phyloP scores from a whole-genome alignment of 768 basidiomycete species.

The Austroboletus eburneus region DNA sequence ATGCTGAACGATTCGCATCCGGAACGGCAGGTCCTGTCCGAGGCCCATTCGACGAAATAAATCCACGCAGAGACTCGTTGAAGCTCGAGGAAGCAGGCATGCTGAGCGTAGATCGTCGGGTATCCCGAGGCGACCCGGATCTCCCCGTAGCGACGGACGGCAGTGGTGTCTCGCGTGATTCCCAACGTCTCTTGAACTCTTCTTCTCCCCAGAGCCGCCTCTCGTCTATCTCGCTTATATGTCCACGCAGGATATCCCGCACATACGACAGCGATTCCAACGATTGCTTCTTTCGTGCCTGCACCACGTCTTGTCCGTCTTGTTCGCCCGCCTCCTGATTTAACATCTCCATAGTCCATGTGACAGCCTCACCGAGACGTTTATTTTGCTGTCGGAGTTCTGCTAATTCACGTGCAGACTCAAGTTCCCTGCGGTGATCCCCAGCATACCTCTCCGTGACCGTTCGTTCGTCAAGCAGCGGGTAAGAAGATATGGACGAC shows the following conservation, averaged over 20 bases:
- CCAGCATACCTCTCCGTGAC: constrained; percentile 58
- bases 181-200: constrained; percentile 39
- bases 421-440: constrained; percentile 67
- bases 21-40: constrained; percentile 2
- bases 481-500: constrained; percentile 48
- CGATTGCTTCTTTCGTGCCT: constrained; percentile 52
- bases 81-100: constrained; percentile 12
- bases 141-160: constrained; percentile 19
- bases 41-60: constrained; percentile 13
- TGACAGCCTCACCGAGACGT: constrained; percentile 62
- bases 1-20: constrained; percentile 16
- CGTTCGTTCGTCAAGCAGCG: constrained; percentile 56
- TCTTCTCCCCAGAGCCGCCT: constrained; percentile 59
- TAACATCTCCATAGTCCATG: constrained; percentile 72
- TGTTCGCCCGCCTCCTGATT: constrained; percentile 46
- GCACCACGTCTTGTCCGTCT: constrained; percentile 37
- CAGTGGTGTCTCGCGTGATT: constrained; percentile 22
- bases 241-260: constrained; percentile 64
- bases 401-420: constrained; percentile 61
- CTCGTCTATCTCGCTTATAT: constrained; percentile 54
- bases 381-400: constrained; percentile 55
- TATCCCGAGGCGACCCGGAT: constrained; percentile 12
- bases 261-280: constrained; percentile 75
- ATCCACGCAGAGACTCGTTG: constrained; percentile 22
- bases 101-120: constrained; percentile 13